Conservation (phyloP, 108 stramenopile genomes). For the Hondaea fermentalgiana region DNA sequence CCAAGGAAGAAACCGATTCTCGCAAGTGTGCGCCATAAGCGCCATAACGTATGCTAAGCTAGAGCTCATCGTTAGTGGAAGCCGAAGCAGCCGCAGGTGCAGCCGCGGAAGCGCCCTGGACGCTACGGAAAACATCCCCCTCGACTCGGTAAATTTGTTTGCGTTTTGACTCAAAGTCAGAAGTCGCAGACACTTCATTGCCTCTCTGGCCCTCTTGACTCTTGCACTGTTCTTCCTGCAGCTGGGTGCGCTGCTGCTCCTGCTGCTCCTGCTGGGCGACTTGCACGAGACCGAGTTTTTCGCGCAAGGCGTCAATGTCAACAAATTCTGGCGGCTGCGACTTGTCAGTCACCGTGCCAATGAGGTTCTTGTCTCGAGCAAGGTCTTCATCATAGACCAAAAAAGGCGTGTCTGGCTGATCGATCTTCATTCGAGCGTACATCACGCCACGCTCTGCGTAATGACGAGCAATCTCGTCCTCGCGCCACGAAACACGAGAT, state of each 20-base stretch:
- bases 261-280: not conserved
- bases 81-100: too few species aligned
- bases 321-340: not conserved
- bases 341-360: not conserved
- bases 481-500: not conserved
- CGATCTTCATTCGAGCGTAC: constrained; percentile 14
- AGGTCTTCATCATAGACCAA: not conserved
- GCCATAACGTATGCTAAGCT: too few species aligned
- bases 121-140: not conserved
- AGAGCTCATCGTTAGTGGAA: too few species aligned
- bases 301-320: not conserved
- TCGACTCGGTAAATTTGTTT: not conserved
- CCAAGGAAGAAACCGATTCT: too few species aligned
- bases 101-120: not conserved
- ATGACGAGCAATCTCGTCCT: not conserved
- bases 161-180: not conserved
- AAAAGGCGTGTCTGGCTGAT: not conserved
- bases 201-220: not conserved
- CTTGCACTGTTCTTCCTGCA: not conserved
- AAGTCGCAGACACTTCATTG: too few species aligned
- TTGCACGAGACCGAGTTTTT: not conserved
- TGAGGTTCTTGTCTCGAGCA: not conserved
- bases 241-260: not conserved
- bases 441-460: not conserved
- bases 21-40: too few species aligned